Percentiles rank a stretch among this genome's conserved stretches.
phyloP scores from a whole-genome alignment of 108 stramenopile species.

The Aureococcus anophagefferens region DNA sequence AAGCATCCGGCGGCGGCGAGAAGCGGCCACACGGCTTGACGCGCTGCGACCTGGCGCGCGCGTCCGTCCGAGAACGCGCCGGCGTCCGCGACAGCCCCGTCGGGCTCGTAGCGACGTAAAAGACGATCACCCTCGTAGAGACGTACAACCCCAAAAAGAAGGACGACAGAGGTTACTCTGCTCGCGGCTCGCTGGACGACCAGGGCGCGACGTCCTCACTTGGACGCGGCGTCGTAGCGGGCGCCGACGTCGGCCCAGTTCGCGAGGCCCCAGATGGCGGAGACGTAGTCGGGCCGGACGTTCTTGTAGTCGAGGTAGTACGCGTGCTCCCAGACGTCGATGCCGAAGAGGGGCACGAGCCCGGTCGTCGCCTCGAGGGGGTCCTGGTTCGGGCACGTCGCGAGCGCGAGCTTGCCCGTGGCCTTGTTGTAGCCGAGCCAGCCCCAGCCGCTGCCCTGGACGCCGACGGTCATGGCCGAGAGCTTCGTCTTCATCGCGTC shows the following conservation, averaged over 20 bases:
- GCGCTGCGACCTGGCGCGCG: too few relatives aligned
- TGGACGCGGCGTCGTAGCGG: slow-evolving; percentile 9
- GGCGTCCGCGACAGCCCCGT: too few relatives aligned
- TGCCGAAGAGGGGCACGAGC: slow-evolving; percentile 86
- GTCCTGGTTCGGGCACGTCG: slow-evolving; percentile 88
- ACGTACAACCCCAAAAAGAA: too few relatives aligned
- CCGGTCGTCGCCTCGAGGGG: slow-evolving; percentile 94
- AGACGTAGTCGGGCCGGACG: slow-evolving; percentile 92
- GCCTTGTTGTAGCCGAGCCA: slow-evolving; percentile 87
- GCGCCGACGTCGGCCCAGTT: slow-evolving; percentile 26
- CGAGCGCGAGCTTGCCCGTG: slow-evolving; percentile 62
- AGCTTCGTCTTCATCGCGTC: slow-evolving; percentile 51
- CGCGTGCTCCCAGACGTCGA: slow-evolving; percentile 66
- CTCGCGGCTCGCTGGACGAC: too few relatives aligned
- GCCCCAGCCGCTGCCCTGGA: slow-evolving; percentile 98
- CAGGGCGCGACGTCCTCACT: too few relatives aligned
- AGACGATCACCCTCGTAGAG: too few relatives aligned
- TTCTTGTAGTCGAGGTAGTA: slow-evolving; percentile 91
- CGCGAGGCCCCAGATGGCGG: slow-evolving; percentile 75
- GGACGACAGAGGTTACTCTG: too few relatives aligned
- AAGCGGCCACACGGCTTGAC: too few relatives aligned
- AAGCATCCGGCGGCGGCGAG: too few relatives aligned
- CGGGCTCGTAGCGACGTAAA: too few relatives aligned
- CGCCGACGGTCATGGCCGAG: slow-evolving; percentile 46
- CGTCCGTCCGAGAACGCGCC: too few relatives aligned